phyloP scores from a whole-genome alignment of 2,329 filamentous ascomycete genomes.

The Camillea tinctor region DNA sequence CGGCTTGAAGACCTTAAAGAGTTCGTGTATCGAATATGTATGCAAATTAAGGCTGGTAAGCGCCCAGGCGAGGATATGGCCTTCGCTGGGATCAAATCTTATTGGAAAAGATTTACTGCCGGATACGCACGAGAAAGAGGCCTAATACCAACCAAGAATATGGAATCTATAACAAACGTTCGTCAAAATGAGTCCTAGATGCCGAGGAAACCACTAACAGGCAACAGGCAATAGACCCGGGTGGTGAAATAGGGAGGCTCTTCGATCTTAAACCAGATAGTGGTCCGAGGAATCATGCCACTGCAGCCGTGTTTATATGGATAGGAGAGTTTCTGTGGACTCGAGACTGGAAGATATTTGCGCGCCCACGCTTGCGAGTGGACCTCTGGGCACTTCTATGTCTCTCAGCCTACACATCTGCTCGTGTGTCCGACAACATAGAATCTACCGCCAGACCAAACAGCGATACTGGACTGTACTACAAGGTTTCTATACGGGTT shows the following conservation, averaged over 20 bases:
- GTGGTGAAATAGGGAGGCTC: not conserved
- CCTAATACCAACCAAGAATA: not conserved
- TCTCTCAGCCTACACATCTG: constrained; percentile 1
- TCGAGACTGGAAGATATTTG: constrained; percentile 5
- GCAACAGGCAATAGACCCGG: not conserved
- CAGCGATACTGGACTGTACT: constrained; percentile 1
- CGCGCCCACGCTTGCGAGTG: constrained; percentile 1
- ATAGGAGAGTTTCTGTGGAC: constrained; percentile 4
- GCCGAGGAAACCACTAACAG: too few species aligned
- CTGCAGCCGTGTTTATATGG: constrained; percentile 2
- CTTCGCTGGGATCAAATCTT: not conserved
- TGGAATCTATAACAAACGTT: not conserved
- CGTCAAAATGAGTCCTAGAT: not conserved
- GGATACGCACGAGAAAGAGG: constrained; percentile 1
- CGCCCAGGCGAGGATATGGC: too few species aligned
- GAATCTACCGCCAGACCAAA: not conserved
- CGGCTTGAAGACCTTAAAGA: too few species aligned
- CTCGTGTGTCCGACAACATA: constrained; percentile 2
- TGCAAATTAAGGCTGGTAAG: too few species aligned
- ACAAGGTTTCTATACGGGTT: not conserved
- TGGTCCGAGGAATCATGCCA: constrained; percentile 2
- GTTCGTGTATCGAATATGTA: too few species aligned
- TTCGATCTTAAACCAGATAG: constrained; percentile 3
- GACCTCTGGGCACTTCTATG: constrained; percentile 1
- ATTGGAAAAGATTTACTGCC: constrained; percentile 7